Evolutionary conservation across 805 yeast species (phyloP).

Genomic region (Kuraishia ogatae): DNA sequence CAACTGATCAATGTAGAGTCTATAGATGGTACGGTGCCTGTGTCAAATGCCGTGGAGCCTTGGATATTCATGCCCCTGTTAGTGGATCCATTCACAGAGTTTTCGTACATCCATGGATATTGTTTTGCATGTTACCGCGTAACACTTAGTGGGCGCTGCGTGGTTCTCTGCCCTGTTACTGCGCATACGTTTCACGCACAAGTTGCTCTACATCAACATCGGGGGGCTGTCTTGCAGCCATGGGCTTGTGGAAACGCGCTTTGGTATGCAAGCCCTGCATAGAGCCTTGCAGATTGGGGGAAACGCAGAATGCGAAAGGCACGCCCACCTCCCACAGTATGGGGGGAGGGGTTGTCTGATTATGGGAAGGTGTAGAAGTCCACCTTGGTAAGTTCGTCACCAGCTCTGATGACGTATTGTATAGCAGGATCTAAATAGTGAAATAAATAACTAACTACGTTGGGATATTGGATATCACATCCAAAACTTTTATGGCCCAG

Average conservation of each 20-base stretch:
- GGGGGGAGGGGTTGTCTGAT: not conserved
- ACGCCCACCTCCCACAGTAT: not conserved
- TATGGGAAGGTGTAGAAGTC: not conserved
- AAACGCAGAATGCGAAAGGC: not conserved
- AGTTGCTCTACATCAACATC: not conserved
- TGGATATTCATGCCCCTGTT: too few relatives aligned
- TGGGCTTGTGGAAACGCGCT: not conserved
- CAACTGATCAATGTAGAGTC: not conserved
- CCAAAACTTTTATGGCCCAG: too few relatives aligned
- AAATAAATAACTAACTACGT: not conserved
- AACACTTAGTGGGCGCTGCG: not conserved
- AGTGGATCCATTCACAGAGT: too few relatives aligned
- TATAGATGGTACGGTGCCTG: not conserved
- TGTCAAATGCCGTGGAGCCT: too few relatives aligned
- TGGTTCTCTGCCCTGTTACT: not conserved
- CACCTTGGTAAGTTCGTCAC: too few relatives aligned
- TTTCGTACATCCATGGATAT: too few relatives aligned
- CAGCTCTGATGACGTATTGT: not conserved
- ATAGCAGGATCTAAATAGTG: not conserved
- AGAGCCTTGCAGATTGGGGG: not conserved
- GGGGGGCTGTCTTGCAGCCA: not conserved
- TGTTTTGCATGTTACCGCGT: not conserved
- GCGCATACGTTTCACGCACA: not conserved
- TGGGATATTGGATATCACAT: too few relatives aligned
- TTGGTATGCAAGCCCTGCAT: not conserved